A percentile compares a stretch with the other conserved stretches of the same genome.
Conservation (phyloP, 352 stramenopile genomes). For the Globisporangium iwayamae region DNA sequence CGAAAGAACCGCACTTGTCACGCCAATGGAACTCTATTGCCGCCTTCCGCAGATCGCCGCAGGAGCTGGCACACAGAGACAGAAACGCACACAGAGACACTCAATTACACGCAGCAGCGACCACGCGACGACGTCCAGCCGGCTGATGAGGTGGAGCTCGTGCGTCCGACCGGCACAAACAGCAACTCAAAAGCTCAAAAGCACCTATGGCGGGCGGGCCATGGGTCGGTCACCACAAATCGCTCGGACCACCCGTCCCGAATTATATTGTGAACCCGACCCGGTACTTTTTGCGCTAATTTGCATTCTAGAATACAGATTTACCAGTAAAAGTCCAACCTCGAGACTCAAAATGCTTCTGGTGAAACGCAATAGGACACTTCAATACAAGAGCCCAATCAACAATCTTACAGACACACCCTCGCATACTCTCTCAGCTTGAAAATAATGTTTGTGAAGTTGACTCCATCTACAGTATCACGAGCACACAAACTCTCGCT, state of each 20-base stretch:
- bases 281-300: no score
- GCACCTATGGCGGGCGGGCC: neutral
- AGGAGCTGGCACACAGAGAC: neutral
- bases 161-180: neutral
- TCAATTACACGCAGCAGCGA: neutral
- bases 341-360: no score
- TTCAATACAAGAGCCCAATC: no score
- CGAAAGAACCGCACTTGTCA: constrained; percentile 2
- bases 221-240: neutral
- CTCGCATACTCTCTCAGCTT: no score
- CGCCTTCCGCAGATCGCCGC: neutral
- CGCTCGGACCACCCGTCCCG: neutral
- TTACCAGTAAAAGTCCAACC: no score
- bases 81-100: neutral
- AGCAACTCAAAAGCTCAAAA: neutral
- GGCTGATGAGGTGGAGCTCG: neutral
- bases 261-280: no score
- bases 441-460: no score
- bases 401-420: no score
- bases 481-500: no score
- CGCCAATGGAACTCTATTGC: neutral
- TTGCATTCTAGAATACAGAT: no score
- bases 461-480: no score
- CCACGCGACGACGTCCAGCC: neutral
- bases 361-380: no score